Evolutionary conservation across 208 protist genomes (phyloP).

Genomic region (Novymonas esmeraldas): DNA sequence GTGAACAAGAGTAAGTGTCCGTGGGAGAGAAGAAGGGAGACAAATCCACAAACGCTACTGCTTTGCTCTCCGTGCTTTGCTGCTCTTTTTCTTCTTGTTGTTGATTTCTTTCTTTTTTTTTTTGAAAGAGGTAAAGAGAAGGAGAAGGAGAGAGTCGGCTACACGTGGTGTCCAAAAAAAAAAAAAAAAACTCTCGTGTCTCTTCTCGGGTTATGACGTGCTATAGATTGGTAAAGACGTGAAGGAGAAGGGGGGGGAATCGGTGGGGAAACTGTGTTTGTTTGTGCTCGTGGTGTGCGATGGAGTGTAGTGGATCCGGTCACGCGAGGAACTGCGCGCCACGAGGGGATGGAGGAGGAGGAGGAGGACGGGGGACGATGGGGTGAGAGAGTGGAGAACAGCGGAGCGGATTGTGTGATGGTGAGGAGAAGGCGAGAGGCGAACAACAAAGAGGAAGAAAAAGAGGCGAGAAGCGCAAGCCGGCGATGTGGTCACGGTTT

Average conservation of each 20-base stretch:
- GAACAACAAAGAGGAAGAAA: not conserved
- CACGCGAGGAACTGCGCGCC: too few relatives aligned
- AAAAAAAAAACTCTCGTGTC: constrained; percentile 1
- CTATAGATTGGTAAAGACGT: constrained; percentile 2
- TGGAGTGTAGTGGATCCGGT: not conserved
- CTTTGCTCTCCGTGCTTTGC: too few relatives aligned
- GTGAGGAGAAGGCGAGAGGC: not conserved
- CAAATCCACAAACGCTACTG: too few relatives aligned
- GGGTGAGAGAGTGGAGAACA: too few relatives aligned
- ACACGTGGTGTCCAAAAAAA: not conserved
- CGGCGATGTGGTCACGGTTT: not conserved
- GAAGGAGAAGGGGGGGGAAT: not conserved
- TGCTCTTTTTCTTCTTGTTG: too few relatives aligned
- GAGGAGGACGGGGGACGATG: too few relatives aligned
- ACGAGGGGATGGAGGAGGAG: too few relatives aligned
- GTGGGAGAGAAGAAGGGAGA: not conserved
- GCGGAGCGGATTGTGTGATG: not conserved
- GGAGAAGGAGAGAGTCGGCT: constrained; percentile 13
- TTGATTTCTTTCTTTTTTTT: not conserved
- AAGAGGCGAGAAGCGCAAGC: not conserved
- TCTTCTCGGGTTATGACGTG: not conserved
- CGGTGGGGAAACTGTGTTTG: not conserved
- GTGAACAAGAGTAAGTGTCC: not conserved
- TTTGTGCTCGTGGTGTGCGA: not conserved
- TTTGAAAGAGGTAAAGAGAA: not conserved